Percentiles rank a stretch among this genome's conserved stretches.
Conservation (phyloP, 169 alveolate genomes). For the Plasmodium chabaudi region DNA sequence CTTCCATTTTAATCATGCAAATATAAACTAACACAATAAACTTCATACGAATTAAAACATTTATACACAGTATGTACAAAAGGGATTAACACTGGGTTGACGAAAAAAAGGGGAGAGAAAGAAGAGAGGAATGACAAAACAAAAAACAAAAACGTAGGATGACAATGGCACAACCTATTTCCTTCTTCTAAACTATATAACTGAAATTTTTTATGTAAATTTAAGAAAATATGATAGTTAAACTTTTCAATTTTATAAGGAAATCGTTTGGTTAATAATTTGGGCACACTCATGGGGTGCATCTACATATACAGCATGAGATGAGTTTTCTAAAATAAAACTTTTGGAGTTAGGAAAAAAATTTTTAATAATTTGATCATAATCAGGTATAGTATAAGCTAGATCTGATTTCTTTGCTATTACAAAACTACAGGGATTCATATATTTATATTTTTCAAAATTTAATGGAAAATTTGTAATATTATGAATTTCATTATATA, state of each 20-base stretch:
- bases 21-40: no score
- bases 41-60: no score
- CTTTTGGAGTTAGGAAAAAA: slow-evolving; percentile 37
- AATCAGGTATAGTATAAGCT: slow-evolving; percentile 39
- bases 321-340: slow-evolving; percentile 39
- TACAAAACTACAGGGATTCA: slow-evolving; percentile 60
- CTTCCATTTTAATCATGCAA: no score
- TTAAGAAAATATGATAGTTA: background rate
- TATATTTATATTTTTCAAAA: slow-evolving; percentile 20
- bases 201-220: background rate
- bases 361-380: slow-evolving; percentile 38
- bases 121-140: no score
- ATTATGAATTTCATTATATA: slow-evolving; percentile 34
- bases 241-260: no score
- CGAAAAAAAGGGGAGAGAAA: no score
- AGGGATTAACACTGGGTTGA: no score
- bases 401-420: slow-evolving; percentile 61
- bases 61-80: no score
- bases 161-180: no score
- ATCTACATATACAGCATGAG: slow-evolving; percentile 68
- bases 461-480: slow-evolving; percentile 41
- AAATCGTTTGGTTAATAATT: slow-evolving; percentile 9
- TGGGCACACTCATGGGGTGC: slow-evolving; percentile 41
- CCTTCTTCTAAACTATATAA: background rate
- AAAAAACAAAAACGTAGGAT: no score